These are phyloP conservation scores for Ephemerocybe angulata DNA, from an alignment of 768 basidiomycete genomes.

Conservation along the genomic window DNA sequence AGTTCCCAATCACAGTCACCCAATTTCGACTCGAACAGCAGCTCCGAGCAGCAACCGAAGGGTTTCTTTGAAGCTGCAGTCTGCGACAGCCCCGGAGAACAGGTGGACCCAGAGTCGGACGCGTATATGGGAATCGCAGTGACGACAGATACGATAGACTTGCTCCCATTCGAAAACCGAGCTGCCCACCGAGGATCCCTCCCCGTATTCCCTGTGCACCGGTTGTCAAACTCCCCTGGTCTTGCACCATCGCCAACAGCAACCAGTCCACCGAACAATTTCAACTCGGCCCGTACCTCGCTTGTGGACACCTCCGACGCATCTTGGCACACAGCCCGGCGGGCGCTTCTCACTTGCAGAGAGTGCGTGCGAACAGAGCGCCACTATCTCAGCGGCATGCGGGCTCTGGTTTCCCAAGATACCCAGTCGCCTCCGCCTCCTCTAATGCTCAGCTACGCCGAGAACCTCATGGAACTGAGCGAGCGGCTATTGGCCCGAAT, in stretches of 20 bases:
- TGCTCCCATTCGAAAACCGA: neutral
- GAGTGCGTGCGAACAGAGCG: conserved; percentile 43
- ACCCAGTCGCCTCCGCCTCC: conserved; percentile 46
- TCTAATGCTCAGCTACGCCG: conserved; percentile 49
- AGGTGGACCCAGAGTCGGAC: neutral
- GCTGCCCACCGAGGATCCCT: no score
- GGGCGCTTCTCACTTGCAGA: conserved; percentile 35
- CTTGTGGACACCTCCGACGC: conserved; percentile 10
- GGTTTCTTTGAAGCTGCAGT: neutral
- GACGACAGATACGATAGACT: neutral
- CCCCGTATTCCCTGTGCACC: neutral
- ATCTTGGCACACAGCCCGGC: conserved; percentile 36
- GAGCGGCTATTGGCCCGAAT: conserved; percentile 47
- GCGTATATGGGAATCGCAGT: neutral
- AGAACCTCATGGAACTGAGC: conserved; percentile 48
- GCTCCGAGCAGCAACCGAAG: neutral
- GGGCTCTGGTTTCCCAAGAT: conserved; percentile 29
- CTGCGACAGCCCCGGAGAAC: neutral
- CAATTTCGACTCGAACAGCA: neutral
- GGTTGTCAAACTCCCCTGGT: neutral
- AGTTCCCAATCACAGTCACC: neutral
- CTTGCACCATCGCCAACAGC: neutral
- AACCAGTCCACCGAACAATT: neutral
- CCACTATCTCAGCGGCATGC: conserved; percentile 37
- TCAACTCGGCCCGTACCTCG: neutral